Percentiles rank a stretch among this genome's conserved stretches.
Evolutionary conservation across 495 filamentous ascomycete genomes (phyloP).

Genomic region (Hyaloscypha bicolor): DNA sequence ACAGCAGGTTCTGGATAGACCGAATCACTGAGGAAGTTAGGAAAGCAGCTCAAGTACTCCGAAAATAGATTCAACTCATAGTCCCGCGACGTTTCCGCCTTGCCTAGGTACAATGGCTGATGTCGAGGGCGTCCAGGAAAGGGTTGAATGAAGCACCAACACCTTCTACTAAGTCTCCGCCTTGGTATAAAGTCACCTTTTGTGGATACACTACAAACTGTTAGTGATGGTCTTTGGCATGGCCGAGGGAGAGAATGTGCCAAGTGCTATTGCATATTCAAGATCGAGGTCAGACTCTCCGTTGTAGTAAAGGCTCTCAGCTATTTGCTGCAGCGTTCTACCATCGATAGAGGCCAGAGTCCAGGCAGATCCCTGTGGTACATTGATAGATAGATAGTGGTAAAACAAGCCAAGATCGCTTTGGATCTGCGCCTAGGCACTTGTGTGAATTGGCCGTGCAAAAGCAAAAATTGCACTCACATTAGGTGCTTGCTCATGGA

Average conservation of each 20-base stretch:
- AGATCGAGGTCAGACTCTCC: conserved; percentile 16
- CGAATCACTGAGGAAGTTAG: conserved; percentile 10
- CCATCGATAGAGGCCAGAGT: conserved; percentile 24
- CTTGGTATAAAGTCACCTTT: conserved; percentile 17
- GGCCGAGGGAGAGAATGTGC: conserved; percentile 8
- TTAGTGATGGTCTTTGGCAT: conserved; percentile 1
- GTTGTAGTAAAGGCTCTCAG: conserved; percentile 6
- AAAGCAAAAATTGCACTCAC: background rate
- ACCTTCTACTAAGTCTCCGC: conserved; percentile 9
- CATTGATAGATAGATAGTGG: background rate
- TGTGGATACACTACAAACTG: conserved; percentile 19
- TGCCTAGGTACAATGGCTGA: conserved; percentile 15
- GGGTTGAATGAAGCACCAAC: conserved; percentile 7
- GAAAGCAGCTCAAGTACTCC: too few relatives aligned
- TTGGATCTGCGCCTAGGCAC: background rate
- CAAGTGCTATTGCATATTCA: conserved; percentile 15
- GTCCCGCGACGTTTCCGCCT: too few relatives aligned
- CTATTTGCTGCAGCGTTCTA: background rate
- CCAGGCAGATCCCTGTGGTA: conserved; percentile 4
- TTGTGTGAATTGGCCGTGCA: background rate
- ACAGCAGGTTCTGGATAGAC: conserved; percentile 10
- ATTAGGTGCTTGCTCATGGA: conserved; percentile 17
- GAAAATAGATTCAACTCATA: too few relatives aligned
- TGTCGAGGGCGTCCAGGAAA: conserved; percentile 17
- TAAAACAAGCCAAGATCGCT: conserved; percentile 19